Evolutionary conservation across 805 yeast species (phyloP), one percentile per base, ranked within the genome.

Genomic region (Zygotorulaspora florentina): DNA sequence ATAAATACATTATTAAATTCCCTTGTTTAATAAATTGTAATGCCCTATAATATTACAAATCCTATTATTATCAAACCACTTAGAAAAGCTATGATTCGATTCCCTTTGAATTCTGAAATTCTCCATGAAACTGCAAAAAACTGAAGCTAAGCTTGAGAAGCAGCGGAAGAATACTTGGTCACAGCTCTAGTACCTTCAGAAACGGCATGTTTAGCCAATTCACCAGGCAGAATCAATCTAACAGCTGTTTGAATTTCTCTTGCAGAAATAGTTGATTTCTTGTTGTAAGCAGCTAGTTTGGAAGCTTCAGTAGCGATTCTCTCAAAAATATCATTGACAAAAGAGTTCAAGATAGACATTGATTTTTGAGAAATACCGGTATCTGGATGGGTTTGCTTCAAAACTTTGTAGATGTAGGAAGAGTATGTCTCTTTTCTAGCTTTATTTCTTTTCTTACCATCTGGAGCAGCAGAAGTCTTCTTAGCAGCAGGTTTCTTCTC

Each of bases 311-410:
- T 73, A 62, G 96, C 96, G 60, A 88, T 84, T 77, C 96, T 87
- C 79, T 88, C 96, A 68, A 88, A 88, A 69, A 88, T 86, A 72
- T 88, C 96, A 74, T 87, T 88, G 59, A 89, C 96, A 63, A 89
- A 89, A 29, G 96, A 88, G 85, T 89, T 89, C 93, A 88, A 83
- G 73, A 89, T 89, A 53, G 95, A 87, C 95, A 89, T 88, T 57
- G 96, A 95, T 71, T 87, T 85, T 75, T 87, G 93, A 65, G 96
- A 88, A 69, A 88, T 88, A 85, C 96, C 96, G 54, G 96, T 88
- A 73, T 88, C 96, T 70, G 96, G 96, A 76, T 88, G 96, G 54
- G 96, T 88, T 79, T 88, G 96, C 76, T 87, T 87, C 69, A 88
- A 83, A 57, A 88, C 96, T 77, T 88, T 89, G 89, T 88, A 88